Evolutionary conservation across 306 rosid genomes (phyloP).

Genomic region (Medicago truncatula): DNA sequence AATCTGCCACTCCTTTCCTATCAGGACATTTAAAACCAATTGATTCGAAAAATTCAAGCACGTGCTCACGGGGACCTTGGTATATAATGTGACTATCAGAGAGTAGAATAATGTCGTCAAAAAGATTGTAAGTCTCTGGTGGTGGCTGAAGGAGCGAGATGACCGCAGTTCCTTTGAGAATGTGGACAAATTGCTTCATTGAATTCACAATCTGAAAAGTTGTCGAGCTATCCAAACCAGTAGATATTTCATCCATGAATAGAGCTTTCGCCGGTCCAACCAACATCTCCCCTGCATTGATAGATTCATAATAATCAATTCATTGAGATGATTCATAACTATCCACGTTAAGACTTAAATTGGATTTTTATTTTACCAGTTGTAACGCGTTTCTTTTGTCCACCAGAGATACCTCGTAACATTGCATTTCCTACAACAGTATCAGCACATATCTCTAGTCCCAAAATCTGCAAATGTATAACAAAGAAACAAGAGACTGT

Average conservation of each 20-base stretch:
- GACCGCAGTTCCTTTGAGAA: conserved; percentile 59
- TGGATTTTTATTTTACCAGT: conserved; percentile 50
- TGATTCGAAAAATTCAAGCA: conserved; percentile 56
- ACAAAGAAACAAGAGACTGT: conserved; percentile 6
- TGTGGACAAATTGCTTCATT: conserved; percentile 59
- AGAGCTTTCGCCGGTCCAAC: conserved; percentile 69
- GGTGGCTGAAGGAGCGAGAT: conserved; percentile 73
- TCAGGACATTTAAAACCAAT: conserved; percentile 65
- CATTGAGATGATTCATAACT: conserved; percentile 9
- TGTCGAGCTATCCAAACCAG: conserved; percentile 76
- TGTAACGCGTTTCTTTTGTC: conserved; percentile 74
- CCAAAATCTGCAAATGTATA: conserved; percentile 55
- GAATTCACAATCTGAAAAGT: conserved; percentile 67
- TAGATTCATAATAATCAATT: conserved; percentile 22
- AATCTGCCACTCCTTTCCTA: conserved; percentile 70
- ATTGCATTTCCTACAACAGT: conserved; percentile 62
- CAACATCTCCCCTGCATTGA: conserved; percentile 62
- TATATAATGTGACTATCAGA: conserved; percentile 70
- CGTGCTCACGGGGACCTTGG: conserved; percentile 60
- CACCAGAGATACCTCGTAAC: conserved; percentile 71
- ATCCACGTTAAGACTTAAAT: neutral
- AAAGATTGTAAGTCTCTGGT: conserved; percentile 71
- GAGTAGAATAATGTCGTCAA: conserved; percentile 67
- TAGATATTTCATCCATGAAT: conserved; percentile 73
- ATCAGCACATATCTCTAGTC: conserved; percentile 68